phyloP scores from a whole-genome alignment of 192 early-diverging fungal genomes.

The Gonapodya sp. region DNA sequence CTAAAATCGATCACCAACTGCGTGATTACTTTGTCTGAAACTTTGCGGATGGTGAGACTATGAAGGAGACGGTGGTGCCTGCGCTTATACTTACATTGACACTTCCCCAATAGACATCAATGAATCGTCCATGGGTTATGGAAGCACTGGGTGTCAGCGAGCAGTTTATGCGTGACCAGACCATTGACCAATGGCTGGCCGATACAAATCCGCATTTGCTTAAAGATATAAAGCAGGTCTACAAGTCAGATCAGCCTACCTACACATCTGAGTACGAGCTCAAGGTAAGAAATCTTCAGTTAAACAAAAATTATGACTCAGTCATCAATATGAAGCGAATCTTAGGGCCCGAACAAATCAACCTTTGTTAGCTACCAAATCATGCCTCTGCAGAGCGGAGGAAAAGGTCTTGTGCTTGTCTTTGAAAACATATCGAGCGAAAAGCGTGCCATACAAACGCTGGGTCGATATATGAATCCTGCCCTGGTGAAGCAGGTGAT shows the following conservation, averaged over 20 bases:
- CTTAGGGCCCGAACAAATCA: conserved; percentile 17
- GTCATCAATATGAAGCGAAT: not conserved
- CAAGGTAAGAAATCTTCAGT: too few relatives aligned
- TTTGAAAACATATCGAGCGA: conserved; percentile 41
- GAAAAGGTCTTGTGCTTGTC: conserved; percentile 39
- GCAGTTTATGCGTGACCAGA: conserved; percentile 21
- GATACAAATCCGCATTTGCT: conserved; percentile 25
- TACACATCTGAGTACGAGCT: conserved; percentile 27
- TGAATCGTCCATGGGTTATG: conserved; percentile 26
- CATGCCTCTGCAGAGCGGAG: conserved; percentile 21
- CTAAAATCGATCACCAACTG: conserved; percentile 38
- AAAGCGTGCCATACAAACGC: conserved; percentile 42
- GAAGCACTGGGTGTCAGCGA: conserved; percentile 24
- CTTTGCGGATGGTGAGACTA: conserved; percentile 20
- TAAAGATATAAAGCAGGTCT: conserved; percentile 32
- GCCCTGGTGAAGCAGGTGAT: conserved; percentile 45
- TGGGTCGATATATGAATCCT: conserved; percentile 46
- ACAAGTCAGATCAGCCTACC: conserved; percentile 12
- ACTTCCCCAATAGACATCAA: conserved; percentile 19
- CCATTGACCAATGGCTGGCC: conserved; percentile 25
- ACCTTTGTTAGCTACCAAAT: conserved; percentile 32
- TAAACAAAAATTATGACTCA: not conserved
- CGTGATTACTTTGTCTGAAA: conserved; percentile 34
- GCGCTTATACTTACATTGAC: conserved; percentile 8
- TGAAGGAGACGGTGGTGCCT: conserved; percentile 18